Evolutionary conservation across 1,139 yeast genomes (phyloP).

Genomic region (Candida albicans): DNA sequence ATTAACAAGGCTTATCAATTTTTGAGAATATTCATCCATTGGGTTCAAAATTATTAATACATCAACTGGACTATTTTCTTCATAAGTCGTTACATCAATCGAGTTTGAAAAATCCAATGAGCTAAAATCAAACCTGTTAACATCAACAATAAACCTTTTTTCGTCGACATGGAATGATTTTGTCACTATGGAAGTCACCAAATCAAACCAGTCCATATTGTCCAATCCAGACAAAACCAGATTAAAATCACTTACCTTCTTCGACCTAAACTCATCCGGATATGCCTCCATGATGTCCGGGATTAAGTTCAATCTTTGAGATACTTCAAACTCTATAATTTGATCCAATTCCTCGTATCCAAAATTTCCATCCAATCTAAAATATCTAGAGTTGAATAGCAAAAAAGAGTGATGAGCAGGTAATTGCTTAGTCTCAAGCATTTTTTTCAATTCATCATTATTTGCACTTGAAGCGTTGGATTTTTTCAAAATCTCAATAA

Average conservation of each 20-base stretch:
- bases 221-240: conserved; percentile 8
- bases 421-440: conserved; percentile 23
- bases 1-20: conserved; percentile 51
- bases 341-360: conserved; percentile 24
- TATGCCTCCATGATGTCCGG: conserved; percentile 31
- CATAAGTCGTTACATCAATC: conserved; percentile 28
- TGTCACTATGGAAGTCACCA: conserved; percentile 41
- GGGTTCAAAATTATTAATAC: conserved; percentile 72
- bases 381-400: conserved; percentile 44
- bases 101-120: conserved; percentile 34
- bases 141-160: conserved; percentile 34
- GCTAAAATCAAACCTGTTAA: conserved; percentile 45
- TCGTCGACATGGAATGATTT: conserved; percentile 47
- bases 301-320: conserved; percentile 33
- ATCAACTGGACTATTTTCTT: conserved; percentile 37
- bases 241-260: conserved; percentile 24
- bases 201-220: conserved; percentile 48
- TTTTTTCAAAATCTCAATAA: conserved; percentile 11
- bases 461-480: conserved; percentile 1
- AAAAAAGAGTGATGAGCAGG: conserved; percentile 39
- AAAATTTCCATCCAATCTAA: conserved; percentile 29
- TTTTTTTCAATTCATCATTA: neutral
- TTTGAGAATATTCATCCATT: conserved; percentile 65
- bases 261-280: conserved; percentile 26
- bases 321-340: conserved; percentile 36